Conservation (phyloP, 1,284 basidiomycete genomes). For the Pyrrhoderma lamaoense region DNA sequence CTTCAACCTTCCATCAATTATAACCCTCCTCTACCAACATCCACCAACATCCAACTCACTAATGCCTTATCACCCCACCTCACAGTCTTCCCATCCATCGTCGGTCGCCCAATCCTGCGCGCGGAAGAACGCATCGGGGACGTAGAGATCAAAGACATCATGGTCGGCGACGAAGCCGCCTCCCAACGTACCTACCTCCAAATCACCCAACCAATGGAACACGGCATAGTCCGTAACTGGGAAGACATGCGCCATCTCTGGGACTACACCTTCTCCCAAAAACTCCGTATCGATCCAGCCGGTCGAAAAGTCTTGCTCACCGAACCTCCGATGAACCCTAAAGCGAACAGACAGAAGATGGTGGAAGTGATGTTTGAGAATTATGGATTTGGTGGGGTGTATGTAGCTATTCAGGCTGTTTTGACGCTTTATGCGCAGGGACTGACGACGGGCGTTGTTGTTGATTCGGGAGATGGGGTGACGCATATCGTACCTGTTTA, state of each 20-base stretch:
- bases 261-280: conserved; percentile 98
- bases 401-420: conserved; percentile 98
- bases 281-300: conserved; percentile 81
- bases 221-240: conserved; percentile 98
- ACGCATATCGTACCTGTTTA: conserved; percentile 99
- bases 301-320: conserved; percentile 93
- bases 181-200: conserved; percentile 93
- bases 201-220: conserved; percentile 97
- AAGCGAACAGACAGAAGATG: conserved; percentile 89
- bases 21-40: background rate
- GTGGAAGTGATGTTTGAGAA: conserved; percentile 99
- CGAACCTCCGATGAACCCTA: conserved; percentile 99
- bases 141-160: conserved; percentile 89
- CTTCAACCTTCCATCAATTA: too few species aligned
- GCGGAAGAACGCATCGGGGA: conserved; percentile 91
- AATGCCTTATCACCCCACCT: background rate
- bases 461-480: conserved; percentile 98
- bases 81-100: conserved; percentile 90
- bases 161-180: conserved; percentile 96
- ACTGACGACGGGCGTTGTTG: conserved; percentile 95
- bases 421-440: conserved; percentile 75
- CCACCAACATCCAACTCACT: background rate
- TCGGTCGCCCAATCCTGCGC: conserved; percentile 94
- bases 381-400: conserved; percentile 94
- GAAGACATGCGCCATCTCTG: conserved; percentile 98